Evolutionary conservation across 352 stramenopile species (phyloP).

Genomic region (Globisporangium okanoganense): DNA sequence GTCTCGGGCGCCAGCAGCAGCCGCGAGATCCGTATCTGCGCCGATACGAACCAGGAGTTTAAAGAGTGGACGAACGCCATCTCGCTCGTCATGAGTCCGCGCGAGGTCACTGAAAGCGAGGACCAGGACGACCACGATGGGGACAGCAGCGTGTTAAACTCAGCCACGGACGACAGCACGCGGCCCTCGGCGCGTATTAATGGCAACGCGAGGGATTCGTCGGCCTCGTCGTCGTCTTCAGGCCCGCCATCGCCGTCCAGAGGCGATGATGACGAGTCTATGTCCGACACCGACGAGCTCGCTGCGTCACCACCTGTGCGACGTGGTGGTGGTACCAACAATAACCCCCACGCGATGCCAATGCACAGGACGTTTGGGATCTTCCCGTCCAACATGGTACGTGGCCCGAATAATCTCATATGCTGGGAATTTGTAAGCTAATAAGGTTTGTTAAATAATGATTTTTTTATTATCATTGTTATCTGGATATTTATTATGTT

Average conservation of each 20-base stretch:
- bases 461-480: no score
- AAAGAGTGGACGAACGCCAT: slow-evolving; percentile 73
- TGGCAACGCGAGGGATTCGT: background rate
- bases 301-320: background rate
- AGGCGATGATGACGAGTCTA: slow-evolving; percentile 9
- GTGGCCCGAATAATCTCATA: background rate
- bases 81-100: slow-evolving; percentile 57
- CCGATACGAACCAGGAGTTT: slow-evolving; percentile 68
- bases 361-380: slow-evolving; percentile 1
- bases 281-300: slow-evolving; percentile 4
- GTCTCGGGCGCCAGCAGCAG: slow-evolving; percentile 34
- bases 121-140: background rate
- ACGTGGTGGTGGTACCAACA: background rate
- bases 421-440: no score
- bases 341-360: background rate
- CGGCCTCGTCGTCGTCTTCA: slow-evolving; percentile 12
- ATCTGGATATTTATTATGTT: background rate
- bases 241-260: slow-evolving; percentile 11
- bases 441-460: no score
- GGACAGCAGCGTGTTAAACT: background rate
- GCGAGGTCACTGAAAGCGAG: slow-evolving; percentile 3
- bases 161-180: background rate
- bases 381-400: slow-evolving; percentile 15
- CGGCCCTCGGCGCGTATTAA: background rate
- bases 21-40: slow-evolving; percentile 51